phyloP scores from a whole-genome alignment of 1,139 yeast genomes.

The Scheffersomyces segobiensis region DNA sequence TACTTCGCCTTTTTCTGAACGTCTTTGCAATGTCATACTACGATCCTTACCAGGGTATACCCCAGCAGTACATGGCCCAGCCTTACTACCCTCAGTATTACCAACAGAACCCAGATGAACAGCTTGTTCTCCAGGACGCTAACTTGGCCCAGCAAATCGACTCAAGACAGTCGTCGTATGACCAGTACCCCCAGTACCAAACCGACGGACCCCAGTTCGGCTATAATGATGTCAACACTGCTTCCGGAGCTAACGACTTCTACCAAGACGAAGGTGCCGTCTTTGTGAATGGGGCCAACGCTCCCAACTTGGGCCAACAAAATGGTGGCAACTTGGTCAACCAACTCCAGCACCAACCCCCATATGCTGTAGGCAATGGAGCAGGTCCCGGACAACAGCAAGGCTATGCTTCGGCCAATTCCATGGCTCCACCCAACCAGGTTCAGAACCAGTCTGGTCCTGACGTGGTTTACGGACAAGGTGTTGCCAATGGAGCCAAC shows the following conservation, averaged over 20 bases:
- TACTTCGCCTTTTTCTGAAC: no score
- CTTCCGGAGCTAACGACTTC: constrained; percentile 20
- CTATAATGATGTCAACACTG: constrained; percentile 13
- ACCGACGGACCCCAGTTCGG: constrained; percentile 8
- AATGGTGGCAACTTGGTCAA: constrained; percentile 4
- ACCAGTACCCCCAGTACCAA: constrained; percentile 16
- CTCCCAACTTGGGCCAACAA: constrained; percentile 3
- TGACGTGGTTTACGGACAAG: constrained; percentile 8
- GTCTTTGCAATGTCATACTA: constrained; percentile 39
- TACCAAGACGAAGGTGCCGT: constrained; percentile 25
- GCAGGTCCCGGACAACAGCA: constrained; percentile 1
- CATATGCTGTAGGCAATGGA: constrained; percentile 3
- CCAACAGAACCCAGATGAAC: constrained; percentile 17
- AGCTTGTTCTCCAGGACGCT: constrained; percentile 8
- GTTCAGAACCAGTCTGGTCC: constrained; percentile 6
- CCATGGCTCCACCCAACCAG: constrained; percentile 2
- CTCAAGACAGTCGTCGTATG: constrained; percentile 13
- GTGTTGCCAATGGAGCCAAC: constrained; percentile 13
- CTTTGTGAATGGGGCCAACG: constrained; percentile 15
- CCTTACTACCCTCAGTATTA: constrained; percentile 38
- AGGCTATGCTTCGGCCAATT: constrained; percentile 1
- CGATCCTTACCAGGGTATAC: constrained; percentile 44
- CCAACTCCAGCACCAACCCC: constrained; percentile 3
- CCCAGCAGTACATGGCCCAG: constrained; percentile 40
- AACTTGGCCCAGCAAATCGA: constrained; percentile 12